Conservation (phyloP, 768 basidiomycete species). For the Lactarius hengduanensis region DNA sequence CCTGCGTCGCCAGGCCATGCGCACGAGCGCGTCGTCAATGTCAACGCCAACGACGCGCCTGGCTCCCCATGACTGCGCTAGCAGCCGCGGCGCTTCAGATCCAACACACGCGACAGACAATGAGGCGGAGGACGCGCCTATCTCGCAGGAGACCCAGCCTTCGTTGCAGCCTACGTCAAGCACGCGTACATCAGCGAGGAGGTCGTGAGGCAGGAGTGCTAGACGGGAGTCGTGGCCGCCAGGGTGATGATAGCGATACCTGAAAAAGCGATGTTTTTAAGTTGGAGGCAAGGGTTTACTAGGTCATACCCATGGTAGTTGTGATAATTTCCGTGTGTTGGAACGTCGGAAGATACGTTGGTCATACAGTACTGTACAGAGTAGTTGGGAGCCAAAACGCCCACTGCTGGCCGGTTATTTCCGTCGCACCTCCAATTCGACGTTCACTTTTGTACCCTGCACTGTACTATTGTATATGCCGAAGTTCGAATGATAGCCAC, state of each 20-base stretch:
- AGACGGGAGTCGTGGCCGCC: no score
- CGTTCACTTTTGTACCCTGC: no score
- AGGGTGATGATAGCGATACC: no score
- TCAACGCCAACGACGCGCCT: constrained; percentile 78
- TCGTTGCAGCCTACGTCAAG: constrained; percentile 28
- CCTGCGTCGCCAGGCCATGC: constrained; percentile 71
- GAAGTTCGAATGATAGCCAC: no score
- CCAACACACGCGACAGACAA: not conserved
- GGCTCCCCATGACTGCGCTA: constrained; percentile 66
- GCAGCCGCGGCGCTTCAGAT: not conserved
- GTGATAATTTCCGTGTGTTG: no score
- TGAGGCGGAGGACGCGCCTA: constrained; percentile 30
- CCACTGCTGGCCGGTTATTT: no score
- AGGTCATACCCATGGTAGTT: no score
- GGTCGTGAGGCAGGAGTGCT: constrained; percentile 42
- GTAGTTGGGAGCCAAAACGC: no score
- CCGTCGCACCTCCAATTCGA: no score
- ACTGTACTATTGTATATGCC: no score
- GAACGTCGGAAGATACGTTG: not conserved
- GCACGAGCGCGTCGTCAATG: constrained; percentile 74
- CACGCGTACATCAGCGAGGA: constrained; percentile 15
- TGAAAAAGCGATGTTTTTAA: no score
- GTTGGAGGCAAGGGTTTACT: no score
- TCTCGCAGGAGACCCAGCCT: constrained; percentile 23
- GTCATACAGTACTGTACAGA: constrained; percentile 10